Evolutionary conservation across 2,329 filamentous ascomycete genomes (phyloP).

Genomic region (Tolypocladium album): DNA sequence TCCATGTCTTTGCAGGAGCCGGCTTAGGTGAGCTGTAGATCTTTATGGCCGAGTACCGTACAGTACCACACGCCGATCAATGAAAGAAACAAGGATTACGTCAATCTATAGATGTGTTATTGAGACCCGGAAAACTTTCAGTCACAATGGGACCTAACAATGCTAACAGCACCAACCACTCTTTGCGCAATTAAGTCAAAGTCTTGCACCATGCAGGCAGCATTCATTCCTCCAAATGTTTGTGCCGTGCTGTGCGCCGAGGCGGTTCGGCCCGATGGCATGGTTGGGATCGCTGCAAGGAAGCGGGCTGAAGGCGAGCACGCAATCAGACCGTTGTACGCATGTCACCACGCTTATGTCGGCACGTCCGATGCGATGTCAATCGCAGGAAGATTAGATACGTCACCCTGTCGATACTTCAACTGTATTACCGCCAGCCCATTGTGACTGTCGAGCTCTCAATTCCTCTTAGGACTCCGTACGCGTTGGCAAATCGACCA

Average conservation of each 20-base stretch:
- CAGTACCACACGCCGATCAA: no score
- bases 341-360: neutral
- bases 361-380: neutral
- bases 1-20: no score
- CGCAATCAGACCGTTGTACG: neutral
- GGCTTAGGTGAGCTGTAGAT: no score
- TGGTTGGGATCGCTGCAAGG: neutral
- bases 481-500: neutral
- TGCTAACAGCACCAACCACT: neutral
- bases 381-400: neutral
- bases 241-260: neutral
- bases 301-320: neutral
- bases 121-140: neutral
- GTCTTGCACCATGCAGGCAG: neutral
- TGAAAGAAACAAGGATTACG: neutral
- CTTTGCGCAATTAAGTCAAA: neutral
- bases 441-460: no score
- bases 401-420: neutral
- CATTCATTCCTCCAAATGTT: neutral
- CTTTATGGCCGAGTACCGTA: no score
- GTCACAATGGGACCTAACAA: neutral
- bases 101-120: neutral
- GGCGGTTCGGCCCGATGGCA: neutral
- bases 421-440: neutral
- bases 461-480: neutral